Base-by-base conservation (phyloP, 2,329 filamentous ascomycete species). In the Ilyonectria robusta region DNA sequence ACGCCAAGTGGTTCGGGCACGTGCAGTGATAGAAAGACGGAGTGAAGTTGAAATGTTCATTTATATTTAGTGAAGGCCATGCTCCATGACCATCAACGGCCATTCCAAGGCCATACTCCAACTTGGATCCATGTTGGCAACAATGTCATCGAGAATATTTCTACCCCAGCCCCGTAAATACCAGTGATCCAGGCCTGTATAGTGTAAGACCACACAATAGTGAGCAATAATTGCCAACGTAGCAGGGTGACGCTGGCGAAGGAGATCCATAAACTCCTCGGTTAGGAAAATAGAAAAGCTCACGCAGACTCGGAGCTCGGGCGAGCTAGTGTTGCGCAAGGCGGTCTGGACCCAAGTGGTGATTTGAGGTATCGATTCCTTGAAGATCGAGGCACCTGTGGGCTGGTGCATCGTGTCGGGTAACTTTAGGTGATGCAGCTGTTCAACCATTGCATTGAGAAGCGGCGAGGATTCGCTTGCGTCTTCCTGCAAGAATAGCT, bases 121-220 rank as follows among this genome's bases (percentile, higher is more conserved):
- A 2, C 51, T 21, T 1, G 65, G 31, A 8, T 66, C 71, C 11
- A 73, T 19, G 1, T 48, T 56, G 0, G 58, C 48, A 9, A 33
- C 17, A 0, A 73, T 68, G 9, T 73, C 59, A 17, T 40, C 35
- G 7, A 73, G 10, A 5, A 73, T 31, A 0, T 48, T 56, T 8
- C 29, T 60, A 0, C 71, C 71, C 71, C 71, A 73, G 13, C 61
- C 70, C 2, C 53, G 35, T 62, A 71, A 60, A 11, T 61, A 73
- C 71, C 71, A 73, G 19, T 59, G 55, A 0, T 54, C 35, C 2
- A n/a, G 53, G 4, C 68, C 71, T 1, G 59, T 46, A 7, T 62
- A 46, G 8, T 73, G 54, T 23, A 73, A 23, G 9, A 71, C 29
- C 1, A 73, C 67, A 13, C 64, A 70, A 19, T 73, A 73, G 17